phyloP scores from a whole-genome alignment of 2,329 filamentous ascomycete genomes.

The Penicillium sp. region DNA sequence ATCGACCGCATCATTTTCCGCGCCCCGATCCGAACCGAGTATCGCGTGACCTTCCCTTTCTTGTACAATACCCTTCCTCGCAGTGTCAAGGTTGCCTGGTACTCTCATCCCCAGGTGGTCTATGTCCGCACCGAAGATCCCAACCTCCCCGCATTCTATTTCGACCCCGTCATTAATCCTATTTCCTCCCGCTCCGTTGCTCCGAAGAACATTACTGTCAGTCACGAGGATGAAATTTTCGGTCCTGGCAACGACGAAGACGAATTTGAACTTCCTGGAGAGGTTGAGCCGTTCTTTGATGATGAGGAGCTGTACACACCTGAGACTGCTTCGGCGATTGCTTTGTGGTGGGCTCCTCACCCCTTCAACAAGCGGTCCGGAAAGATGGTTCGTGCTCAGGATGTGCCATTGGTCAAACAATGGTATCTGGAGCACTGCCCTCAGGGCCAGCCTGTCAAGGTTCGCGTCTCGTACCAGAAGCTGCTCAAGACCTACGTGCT shows the following conservation, averaged over 20 bases:
- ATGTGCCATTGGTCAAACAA: conserved; percentile 95
- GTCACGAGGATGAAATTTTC: conserved; percentile 92
- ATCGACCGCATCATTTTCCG: conserved; percentile 99
- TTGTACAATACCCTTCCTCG: conserved; percentile 95
- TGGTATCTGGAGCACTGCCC: conserved; percentile 98
- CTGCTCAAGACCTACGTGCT: conserved; percentile 93
- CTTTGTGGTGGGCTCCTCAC: conserved; percentile 97
- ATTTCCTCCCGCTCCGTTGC: conserved; percentile 94
- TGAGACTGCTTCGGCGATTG: conserved; percentile 87
- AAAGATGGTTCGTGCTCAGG: conserved; percentile 93
- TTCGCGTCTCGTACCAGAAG: conserved; percentile 97
- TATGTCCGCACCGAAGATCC: conserved; percentile 87
- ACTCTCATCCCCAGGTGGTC: conserved; percentile 89
- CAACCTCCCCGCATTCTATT: conserved; percentile 92
- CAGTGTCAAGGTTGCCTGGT: conserved; percentile 91
- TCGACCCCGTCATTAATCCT: conserved; percentile 96
- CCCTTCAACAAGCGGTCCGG: conserved; percentile 94
- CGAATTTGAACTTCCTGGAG: conserved; percentile 79
- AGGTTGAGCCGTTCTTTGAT: conserved; percentile 82
- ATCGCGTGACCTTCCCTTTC: conserved; percentile 89
- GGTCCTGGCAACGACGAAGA: conserved; percentile 79
- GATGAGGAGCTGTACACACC: conserved; percentile 87
- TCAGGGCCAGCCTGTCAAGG: conserved; percentile 88
- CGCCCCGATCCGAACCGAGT: conserved; percentile 90
- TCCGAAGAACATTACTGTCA: conserved; percentile 88